Evolutionary conservation across 257 asterid species (phyloP).

Genomic region (Lantana camara): DNA sequence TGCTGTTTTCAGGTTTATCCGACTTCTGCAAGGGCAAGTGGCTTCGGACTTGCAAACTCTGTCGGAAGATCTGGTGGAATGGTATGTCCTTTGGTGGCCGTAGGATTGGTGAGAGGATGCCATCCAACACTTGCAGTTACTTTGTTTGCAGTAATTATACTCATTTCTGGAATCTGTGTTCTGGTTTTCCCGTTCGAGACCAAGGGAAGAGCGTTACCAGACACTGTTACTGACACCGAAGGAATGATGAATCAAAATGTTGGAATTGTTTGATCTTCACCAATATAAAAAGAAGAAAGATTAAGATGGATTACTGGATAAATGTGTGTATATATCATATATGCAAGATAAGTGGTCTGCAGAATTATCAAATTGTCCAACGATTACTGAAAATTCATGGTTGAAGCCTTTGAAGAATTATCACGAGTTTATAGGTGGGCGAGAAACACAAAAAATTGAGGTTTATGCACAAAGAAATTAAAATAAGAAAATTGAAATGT

Average conservation of each 20-base stretch:
- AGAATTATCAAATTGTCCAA: no score
- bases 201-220: conserved; percentile 32
- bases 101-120: conserved; percentile 35
- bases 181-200: conserved; percentile 36
- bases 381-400: no score
- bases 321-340: no score
- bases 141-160: conserved; percentile 27
- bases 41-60: conserved; percentile 31
- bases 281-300: no score
- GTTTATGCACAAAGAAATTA: no score
- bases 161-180: conserved; percentile 29
- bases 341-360: no score
- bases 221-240: neutral
- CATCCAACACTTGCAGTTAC: conserved; percentile 33
- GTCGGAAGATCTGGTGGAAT: conserved; percentile 34
- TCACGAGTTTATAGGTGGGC: no score
- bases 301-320: no score
- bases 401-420: no score
- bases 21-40: conserved; percentile 32
- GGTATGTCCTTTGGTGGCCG: conserved; percentile 43
- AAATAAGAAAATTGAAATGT: no score
- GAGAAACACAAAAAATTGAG: no score
- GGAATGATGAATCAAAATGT: neutral
- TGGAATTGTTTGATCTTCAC: neutral
- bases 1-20: conserved; percentile 51